Conservation (phyloP, 805 yeast species). For the Wickerhamiella siamensis region DNA sequence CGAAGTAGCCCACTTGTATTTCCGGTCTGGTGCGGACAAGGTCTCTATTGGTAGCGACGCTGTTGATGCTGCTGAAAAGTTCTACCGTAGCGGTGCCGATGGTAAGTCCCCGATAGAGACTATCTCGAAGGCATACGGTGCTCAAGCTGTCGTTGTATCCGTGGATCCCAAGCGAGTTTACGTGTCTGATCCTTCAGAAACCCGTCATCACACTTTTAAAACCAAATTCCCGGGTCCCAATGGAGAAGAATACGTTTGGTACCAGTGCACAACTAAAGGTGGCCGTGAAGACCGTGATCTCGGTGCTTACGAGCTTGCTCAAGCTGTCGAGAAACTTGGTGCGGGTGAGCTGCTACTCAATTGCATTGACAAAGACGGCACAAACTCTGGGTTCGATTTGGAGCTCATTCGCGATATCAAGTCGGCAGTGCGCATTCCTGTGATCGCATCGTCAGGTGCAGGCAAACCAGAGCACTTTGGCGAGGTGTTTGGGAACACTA, state of each 20-base stretch:
- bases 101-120: constrained; percentile 88
- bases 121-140: constrained; percentile 82
- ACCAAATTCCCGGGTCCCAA: constrained; percentile 66
- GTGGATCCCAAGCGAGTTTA: constrained; percentile 93
- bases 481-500: constrained; percentile 69
- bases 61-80: constrained; percentile 77
- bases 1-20: constrained; percentile 81
- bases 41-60: constrained; percentile 98
- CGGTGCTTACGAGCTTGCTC: constrained; percentile 81
- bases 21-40: constrained; percentile 95
- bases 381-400: constrained; percentile 84
- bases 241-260: constrained; percentile 82
- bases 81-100: constrained; percentile 46
- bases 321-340: constrained; percentile 82
- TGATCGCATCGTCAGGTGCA: constrained; percentile 96
- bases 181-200: constrained; percentile 44
- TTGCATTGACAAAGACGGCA: constrained; percentile 94
- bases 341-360: constrained; percentile 91
- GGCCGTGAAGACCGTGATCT: constrained; percentile 83
- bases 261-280: constrained; percentile 91
- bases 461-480: constrained; percentile 84
- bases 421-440: constrained; percentile 67
- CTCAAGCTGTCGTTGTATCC: constrained; percentile 93
- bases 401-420: constrained; percentile 75
- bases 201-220: constrained; percentile 48